Evolutionary conservation across 169 alveolate species (phyloP), one percentile per base, ranked within the genome.

Genomic region (Plasmodium gaboni): DNA sequence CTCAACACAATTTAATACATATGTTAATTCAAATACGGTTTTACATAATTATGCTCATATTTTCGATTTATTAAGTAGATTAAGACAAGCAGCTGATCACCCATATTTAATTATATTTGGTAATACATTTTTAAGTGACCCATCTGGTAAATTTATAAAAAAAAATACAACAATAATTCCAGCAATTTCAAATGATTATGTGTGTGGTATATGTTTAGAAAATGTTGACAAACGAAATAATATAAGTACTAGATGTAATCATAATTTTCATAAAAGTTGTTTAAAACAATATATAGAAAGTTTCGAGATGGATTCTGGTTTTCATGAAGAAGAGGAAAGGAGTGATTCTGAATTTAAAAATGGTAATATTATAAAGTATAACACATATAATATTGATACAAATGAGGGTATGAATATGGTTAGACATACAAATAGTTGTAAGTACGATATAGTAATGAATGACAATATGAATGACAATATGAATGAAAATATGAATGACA

Each of bases 41-140:
- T 89, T 96, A 38, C 97, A 96, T 90, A 96, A 97, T 92, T 97
- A 94, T 71, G 98, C 97, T 8, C 98, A 97, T 92, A 94, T 97
- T 19, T 97, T 97, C 86, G 97, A 95, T 76, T 72, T 97, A 63
- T 88, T 97, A 42, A 93, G 97, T 80, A 92, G 98, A 53, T 93
- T 96, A 51, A 93, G 98, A 15, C 98, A 96, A 88, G 98, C 98
- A 9, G 98, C 96, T 17, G 97, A 96, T 67, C 98, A 97, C 60
- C 98, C 98, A 1, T 95, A 95, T 69, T 91, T 97, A 80, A 96
- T 96, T 67, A 86, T 96, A 17, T 96, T 95, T 76, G 98, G 98
- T 12, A 93, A 95, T 46, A 88, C 93, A 12, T 88, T 88, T 72
- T 85, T 92, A 28, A 65, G 88, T 26, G 95, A 92, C 61, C 95